phyloP scores from a whole-genome alignment of 768 basidiomycete species.

The Mycena venus region DNA sequence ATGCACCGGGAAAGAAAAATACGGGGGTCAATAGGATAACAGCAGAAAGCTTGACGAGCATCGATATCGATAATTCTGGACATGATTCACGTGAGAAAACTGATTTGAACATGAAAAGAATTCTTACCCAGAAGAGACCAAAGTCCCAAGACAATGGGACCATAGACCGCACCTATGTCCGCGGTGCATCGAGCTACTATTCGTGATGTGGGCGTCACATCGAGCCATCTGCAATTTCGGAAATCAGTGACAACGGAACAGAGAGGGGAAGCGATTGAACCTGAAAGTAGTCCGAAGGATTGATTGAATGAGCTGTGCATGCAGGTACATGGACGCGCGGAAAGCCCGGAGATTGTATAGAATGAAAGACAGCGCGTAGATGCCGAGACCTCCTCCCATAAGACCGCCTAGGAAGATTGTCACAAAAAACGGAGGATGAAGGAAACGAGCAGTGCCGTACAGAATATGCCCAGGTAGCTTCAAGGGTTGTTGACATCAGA shows the following conservation, averaged over 20 bases:
- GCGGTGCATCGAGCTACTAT: not conserved
- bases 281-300: too few relatives aligned
- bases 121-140: not conserved
- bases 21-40: slow-evolving; percentile 59
- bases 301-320: too few relatives aligned
- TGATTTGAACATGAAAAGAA: not conserved
- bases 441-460: too few relatives aligned
- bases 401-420: too few relatives aligned
- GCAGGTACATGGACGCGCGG: too few relatives aligned
- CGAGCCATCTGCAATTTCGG: not conserved
- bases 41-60: slow-evolving; percentile 39
- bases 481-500: too few relatives aligned
- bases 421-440: too few relatives aligned
- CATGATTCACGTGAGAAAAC: not conserved
- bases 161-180: not conserved
- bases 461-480: too few relatives aligned
- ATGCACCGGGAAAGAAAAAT: slow-evolving; percentile 58
- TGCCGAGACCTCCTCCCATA: too few relatives aligned
- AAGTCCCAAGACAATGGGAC: not conserved
- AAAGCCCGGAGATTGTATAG: too few relatives aligned
- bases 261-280: too few relatives aligned
- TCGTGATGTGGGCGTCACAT: not conserved
- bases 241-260: not conserved
- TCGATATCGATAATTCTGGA: not conserved
- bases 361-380: too few relatives aligned